Evolutionary conservation across 441 rosid species (phyloP).

Genomic region (Pelargonium myrrhifolium): DNA sequence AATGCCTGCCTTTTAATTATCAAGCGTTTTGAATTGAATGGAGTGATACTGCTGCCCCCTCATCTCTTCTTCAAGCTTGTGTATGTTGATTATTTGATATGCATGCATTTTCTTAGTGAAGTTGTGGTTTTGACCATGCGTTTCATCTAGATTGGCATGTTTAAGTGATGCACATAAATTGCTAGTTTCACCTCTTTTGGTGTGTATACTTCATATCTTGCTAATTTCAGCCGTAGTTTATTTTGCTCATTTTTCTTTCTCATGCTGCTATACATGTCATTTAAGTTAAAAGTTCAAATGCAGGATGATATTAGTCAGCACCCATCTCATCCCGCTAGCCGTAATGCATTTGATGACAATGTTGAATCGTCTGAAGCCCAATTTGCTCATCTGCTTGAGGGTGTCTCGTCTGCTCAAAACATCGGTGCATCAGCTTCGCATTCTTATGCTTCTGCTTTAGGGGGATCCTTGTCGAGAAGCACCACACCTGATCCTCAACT

Average conservation of each 20-base stretch:
- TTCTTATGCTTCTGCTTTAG: constrained; percentile 55
- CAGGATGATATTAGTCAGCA: constrained; percentile 57
- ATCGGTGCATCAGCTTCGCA: constrained; percentile 42
- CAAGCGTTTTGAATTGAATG: not conserved
- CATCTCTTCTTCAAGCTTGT: not conserved
- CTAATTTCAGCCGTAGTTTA: not conserved
- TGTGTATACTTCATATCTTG: not conserved
- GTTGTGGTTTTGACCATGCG: not conserved
- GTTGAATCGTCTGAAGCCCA: constrained; percentile 42
- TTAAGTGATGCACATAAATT: not conserved
- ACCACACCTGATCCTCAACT: constrained; percentile 60
- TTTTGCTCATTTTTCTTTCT: not conserved
- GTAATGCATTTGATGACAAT: constrained; percentile 42
- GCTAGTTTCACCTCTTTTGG: not conserved
- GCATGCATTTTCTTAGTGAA: no score
- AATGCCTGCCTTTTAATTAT: not conserved
- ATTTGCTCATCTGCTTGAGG: constrained; percentile 31
- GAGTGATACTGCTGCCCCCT: not conserved
- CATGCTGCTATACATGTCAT: constrained; percentile 26
- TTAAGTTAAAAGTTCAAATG: constrained; percentile 16
- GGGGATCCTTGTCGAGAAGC: constrained; percentile 55
- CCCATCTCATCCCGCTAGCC: constrained; percentile 54
- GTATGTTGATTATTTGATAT: not conserved
- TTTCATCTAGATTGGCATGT: not conserved
- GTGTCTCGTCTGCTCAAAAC: constrained; percentile 27